These are phyloP conservation scores for Rosa multiflora DNA, from an alignment of 306 rosid species.

Conservation along the genomic window DNA sequence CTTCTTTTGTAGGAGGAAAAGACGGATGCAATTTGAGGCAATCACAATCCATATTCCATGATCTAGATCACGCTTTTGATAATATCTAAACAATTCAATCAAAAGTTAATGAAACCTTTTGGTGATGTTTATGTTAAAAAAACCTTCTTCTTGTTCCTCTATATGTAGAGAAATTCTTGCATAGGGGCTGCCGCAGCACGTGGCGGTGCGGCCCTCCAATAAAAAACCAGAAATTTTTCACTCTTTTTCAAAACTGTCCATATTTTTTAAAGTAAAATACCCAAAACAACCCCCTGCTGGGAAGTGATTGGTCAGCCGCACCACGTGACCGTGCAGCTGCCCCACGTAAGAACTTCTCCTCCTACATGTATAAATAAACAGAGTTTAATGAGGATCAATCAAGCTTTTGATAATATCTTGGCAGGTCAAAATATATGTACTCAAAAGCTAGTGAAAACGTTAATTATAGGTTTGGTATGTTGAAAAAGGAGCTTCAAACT, in stretches of 20 bases:
- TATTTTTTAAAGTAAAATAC: too few species aligned
- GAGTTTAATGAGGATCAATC: neutral
- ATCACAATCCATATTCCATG: neutral
- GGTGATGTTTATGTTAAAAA: too few species aligned
- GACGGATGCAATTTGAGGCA: neutral
- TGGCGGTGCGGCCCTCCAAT: too few species aligned
- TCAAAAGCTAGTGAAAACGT: neutral
- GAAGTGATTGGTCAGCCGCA: too few species aligned
- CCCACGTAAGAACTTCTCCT: too few species aligned
- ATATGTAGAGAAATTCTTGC: neutral
- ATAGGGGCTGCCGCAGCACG: too few species aligned
- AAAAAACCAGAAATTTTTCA: too few species aligned
- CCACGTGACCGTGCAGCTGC: too few species aligned
- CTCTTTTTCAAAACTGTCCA: too few species aligned
- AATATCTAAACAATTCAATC: neutral
- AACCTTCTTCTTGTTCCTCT: neutral
- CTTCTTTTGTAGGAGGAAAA: conserved; percentile 3
- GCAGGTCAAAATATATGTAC: neutral
- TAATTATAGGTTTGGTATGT: conserved; percentile 8
- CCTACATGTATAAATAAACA: too few species aligned
- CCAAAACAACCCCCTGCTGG: too few species aligned
- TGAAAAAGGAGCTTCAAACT: neutral
- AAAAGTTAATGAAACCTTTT: neutral
- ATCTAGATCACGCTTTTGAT: neutral
- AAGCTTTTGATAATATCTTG: neutral